Percentiles rank a stretch among this genome's conserved stretches.
These are phyloP conservation scores for Aspergillus awamori DNA, from an alignment of 2,329 filamentous ascomycete species.

Conservation along the genomic window DNA sequence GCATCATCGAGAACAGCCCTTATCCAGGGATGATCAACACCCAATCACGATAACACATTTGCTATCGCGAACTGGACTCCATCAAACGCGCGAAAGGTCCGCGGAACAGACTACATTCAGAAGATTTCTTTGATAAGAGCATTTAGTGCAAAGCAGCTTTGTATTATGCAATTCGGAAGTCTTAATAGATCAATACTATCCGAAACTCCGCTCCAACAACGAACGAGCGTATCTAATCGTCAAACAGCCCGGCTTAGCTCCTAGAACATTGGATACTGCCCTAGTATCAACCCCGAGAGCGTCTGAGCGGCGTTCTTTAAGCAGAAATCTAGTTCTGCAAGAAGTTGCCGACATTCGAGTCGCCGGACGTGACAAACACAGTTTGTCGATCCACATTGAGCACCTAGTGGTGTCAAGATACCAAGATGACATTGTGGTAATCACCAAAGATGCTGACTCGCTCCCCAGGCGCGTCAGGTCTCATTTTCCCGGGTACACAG, in stretches of 20 bases:
- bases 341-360: background rate
- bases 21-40: constrained; percentile 27
- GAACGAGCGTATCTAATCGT: background rate
- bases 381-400: background rate
- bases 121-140: background rate
- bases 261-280: background rate
- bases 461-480: background rate
- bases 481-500: background rate
- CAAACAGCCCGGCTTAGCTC: background rate
- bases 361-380: background rate
- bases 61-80: constrained; percentile 5
- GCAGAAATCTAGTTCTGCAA: background rate
- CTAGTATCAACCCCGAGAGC: too few species aligned
- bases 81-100: constrained; percentile 4
- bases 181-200: background rate
- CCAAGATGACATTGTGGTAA: background rate
- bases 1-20: constrained; percentile 26
- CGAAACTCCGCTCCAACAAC: background rate
- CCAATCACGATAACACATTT: constrained; percentile 17
- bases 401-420: too few species aligned
- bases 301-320: background rate
- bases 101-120: constrained; percentile 7
- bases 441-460: background rate
- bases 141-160: background rate
- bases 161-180: background rate